These are phyloP conservation scores for Iodosphaeria phyllophila DNA, from an alignment of 2,329 filamentous ascomycete species.

Conservation along the genomic window DNA sequence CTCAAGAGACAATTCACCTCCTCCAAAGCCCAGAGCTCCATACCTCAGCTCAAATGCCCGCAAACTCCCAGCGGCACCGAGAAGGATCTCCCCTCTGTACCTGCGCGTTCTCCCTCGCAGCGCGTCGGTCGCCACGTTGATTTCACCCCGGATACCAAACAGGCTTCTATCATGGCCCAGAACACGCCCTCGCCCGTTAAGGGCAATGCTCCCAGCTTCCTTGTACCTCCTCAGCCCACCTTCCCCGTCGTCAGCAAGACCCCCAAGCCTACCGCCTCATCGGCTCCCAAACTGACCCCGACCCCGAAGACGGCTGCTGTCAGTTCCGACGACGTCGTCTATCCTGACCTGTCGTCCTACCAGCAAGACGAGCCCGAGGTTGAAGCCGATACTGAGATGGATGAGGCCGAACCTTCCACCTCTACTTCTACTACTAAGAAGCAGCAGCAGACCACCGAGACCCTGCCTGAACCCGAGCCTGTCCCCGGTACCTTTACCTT, in stretches of 20 bases:
- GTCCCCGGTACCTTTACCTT: conserved; percentile 44
- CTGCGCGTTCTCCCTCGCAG: conserved; percentile 47
- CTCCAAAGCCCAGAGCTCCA: conserved; percentile 24
- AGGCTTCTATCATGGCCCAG: conserved; percentile 20
- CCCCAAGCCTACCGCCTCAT: conserved; percentile 13
- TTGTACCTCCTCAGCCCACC: conserved; percentile 22
- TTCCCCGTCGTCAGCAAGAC: no score
- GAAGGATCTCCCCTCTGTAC: conserved; percentile 30
- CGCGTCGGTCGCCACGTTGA: conserved; percentile 56
- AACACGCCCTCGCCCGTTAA: conserved; percentile 39
- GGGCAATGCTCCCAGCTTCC: no score
- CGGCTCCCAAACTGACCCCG: conserved; percentile 8
- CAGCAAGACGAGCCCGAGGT: conserved; percentile 4
- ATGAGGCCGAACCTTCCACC: conserved; percentile 8
- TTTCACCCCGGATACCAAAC: conserved; percentile 56
- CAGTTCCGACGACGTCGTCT: no score
- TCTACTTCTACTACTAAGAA: no score
- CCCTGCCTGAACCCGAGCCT: conserved; percentile 16
- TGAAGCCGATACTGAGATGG: neutral
- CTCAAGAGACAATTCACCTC: conserved; percentile 23
- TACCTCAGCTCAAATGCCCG: conserved; percentile 25
- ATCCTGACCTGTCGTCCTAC: conserved; percentile 32
- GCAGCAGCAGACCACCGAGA: conserved; percentile 10
- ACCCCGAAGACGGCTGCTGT: no score
- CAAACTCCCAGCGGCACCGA: conserved; percentile 31